phyloP scores from a whole-genome alignment of 306 rosid species.

The Lathyrus oleraceus region DNA sequence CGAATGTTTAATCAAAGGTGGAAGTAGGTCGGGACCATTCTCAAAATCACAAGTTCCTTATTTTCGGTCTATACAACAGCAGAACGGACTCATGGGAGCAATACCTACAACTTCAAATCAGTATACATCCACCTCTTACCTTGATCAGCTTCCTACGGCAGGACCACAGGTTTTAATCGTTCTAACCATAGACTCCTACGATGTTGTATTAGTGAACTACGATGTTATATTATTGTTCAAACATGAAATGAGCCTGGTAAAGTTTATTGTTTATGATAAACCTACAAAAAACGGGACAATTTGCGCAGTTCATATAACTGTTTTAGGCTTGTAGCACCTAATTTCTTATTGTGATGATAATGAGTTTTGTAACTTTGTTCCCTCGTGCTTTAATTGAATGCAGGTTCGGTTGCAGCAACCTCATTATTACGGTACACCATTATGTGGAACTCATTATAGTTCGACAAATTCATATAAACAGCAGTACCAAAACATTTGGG shows the following conservation, averaged over 20 bases:
- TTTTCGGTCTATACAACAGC: conserved; percentile 50
- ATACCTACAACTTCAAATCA: conserved; percentile 49
- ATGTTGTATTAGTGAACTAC: conserved; percentile 2
- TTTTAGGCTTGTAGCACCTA: background rate
- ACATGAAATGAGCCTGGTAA: conserved; percentile 16
- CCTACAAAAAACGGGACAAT: background rate
- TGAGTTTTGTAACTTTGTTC: conserved; percentile 2
- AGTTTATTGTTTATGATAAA: conserved; percentile 7
- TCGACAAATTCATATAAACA: conserved; percentile 43
- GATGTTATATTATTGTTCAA: conserved; percentile 32
- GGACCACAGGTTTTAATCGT: conserved; percentile 60
- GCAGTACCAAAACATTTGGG: conserved; percentile 56
- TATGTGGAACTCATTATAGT: conserved; percentile 38
- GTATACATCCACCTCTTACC: conserved; percentile 48
- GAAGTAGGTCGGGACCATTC: conserved; percentile 45
- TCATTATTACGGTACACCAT: conserved; percentile 41
- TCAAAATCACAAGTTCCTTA: conserved; percentile 57
- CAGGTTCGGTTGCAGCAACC: conserved; percentile 55
- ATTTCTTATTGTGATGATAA: background rate
- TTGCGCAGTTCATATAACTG: background rate
- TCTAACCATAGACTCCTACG: conserved; percentile 31
- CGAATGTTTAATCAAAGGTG: conserved; percentile 35
- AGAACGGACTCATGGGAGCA: conserved; percentile 45
- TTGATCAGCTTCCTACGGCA: conserved; percentile 48
- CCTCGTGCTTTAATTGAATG: conserved; percentile 24